phyloP scores from a whole-genome alignment of 148 eudicot genomes.

The Persicaria tinctoria region DNA sequence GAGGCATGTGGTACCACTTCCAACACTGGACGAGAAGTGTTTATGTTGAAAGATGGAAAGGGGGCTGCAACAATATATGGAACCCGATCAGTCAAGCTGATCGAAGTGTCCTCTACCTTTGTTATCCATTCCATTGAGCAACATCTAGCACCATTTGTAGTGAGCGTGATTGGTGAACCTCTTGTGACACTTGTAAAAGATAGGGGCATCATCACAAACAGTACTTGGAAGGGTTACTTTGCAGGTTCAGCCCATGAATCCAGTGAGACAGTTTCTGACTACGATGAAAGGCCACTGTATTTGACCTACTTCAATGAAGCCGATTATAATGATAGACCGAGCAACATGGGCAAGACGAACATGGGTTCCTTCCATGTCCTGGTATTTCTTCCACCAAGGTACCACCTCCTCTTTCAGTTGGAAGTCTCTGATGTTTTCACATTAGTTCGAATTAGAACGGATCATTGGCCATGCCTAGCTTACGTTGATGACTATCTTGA shows the following conservation, averaged over 20 bases:
- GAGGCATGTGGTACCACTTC: slow-evolving; percentile 79
- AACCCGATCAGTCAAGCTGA: slow-evolving; percentile 84
- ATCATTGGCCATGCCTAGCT: slow-evolving; percentile 98
- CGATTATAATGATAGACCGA: slow-evolving; percentile 29
- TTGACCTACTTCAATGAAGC: slow-evolving; percentile 57
- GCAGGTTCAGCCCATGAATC: slow-evolving; percentile 31
- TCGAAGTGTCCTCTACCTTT: slow-evolving; percentile 58
- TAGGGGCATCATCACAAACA: slow-evolving; percentile 47
- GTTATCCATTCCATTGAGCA: slow-evolving; percentile 56
- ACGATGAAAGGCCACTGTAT: slow-evolving; percentile 49
- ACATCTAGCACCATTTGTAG: slow-evolving; percentile 66
- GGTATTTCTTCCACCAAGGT: slow-evolving; percentile 89
- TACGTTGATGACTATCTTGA: slow-evolving; percentile 91
- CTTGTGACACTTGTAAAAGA: slow-evolving; percentile 57
- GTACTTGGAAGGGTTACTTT: slow-evolving; percentile 39
- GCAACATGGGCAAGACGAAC: slow-evolving; percentile 35
- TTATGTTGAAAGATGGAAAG: slow-evolving; percentile 70
- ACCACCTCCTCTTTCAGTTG: slow-evolving; percentile 85
- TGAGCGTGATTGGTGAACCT: slow-evolving; percentile 66
- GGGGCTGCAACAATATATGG: slow-evolving; percentile 69
- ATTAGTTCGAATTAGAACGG: slow-evolving; percentile 82
- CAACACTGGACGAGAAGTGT: slow-evolving; percentile 71
- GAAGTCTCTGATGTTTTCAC: slow-evolving; percentile 75
- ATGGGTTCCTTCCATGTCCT: slow-evolving; percentile 67
- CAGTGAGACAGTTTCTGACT: slow-evolving; percentile 19